These are phyloP conservation scores for Nidularia sp. DNA, from an alignment of 768 basidiomycete species.

Conservation along the genomic window DNA sequence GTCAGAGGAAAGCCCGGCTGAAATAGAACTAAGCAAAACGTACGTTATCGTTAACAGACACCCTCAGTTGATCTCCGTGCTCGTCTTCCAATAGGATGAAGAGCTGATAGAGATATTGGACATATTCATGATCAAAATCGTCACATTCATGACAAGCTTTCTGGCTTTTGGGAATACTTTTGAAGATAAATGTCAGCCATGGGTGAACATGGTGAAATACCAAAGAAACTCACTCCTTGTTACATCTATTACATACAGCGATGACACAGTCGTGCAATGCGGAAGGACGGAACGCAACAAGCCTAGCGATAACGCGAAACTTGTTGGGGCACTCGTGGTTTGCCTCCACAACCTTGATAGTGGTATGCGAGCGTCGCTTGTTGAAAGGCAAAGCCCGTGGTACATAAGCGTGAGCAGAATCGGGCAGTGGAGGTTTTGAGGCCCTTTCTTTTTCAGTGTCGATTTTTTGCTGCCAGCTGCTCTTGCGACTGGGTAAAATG, in stretches of 20 bases:
- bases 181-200: conserved; percentile 1
- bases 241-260: conserved; percentile 50
- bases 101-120: conserved; percentile 43
- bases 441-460: no score
- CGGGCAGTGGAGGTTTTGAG: no score
- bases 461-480: no score
- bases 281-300: conserved; percentile 54
- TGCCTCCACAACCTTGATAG: conserved; percentile 32
- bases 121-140: conserved; percentile 48
- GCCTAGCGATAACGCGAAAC: conserved; percentile 43
- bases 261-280: conserved; percentile 42
- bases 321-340: conserved; percentile 25
- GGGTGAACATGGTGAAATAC: conserved; percentile 7
- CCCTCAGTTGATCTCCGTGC: conserved; percentile 30
- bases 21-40: conserved; percentile 3
- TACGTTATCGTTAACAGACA: conserved; percentile 48
- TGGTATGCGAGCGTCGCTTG: conserved; percentile 4
- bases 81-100: conserved; percentile 51
- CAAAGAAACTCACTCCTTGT: conserved; percentile 31
- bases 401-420: no score
- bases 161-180: conserved; percentile 39
- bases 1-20: background rate
- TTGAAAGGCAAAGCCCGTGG: no score
- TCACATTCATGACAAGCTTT: conserved; percentile 48
- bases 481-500: background rate